A percentile compares a stretch with the other conserved stretches of the same genome.
These are phyloP conservation scores for Escallonia herrerae DNA, from an alignment of 129 eudicot species.

Conservation along the genomic window DNA sequence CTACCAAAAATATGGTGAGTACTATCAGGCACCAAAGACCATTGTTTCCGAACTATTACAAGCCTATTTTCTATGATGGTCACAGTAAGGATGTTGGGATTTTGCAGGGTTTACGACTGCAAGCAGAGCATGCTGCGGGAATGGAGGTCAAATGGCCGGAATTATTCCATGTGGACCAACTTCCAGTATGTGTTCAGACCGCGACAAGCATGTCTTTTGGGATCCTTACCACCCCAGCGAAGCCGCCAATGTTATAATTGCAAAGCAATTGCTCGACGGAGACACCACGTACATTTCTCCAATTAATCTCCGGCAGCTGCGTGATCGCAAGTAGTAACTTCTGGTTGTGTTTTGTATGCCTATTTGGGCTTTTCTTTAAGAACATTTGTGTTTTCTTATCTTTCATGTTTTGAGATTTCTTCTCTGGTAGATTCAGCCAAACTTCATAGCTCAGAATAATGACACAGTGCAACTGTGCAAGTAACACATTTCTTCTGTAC, in stretches of 20 bases:
- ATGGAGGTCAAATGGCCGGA: conserved; percentile 92
- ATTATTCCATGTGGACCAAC: conserved; percentile 93
- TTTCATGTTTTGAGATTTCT: background rate
- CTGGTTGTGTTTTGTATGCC: background rate
- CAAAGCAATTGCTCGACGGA: conserved; percentile 73
- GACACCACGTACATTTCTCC: conserved; percentile 78
- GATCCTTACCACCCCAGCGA: conserved; percentile 99
- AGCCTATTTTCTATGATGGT: no score
- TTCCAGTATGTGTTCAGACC: conserved; percentile 73
- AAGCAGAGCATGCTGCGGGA: conserved; percentile 87
- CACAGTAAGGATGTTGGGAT: background rate
- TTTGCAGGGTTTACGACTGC: conserved; percentile 68
- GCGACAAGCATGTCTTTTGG: conserved; percentile 95
- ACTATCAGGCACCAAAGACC: background rate
- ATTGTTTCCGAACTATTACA: no score
- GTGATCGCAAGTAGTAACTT: conserved; percentile 36
- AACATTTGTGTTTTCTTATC: background rate
- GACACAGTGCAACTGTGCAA: no score
- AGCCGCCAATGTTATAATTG: conserved; percentile 76
- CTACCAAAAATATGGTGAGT: conserved; percentile 66
- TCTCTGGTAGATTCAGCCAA: background rate
- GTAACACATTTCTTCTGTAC: no score
- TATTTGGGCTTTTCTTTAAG: background rate
- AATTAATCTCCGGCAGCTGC: conserved; percentile 63
- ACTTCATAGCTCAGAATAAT: no score